Evolutionary conservation across 1,139 yeast genomes (phyloP).

Genomic region (Candida sanyaensis): DNA sequence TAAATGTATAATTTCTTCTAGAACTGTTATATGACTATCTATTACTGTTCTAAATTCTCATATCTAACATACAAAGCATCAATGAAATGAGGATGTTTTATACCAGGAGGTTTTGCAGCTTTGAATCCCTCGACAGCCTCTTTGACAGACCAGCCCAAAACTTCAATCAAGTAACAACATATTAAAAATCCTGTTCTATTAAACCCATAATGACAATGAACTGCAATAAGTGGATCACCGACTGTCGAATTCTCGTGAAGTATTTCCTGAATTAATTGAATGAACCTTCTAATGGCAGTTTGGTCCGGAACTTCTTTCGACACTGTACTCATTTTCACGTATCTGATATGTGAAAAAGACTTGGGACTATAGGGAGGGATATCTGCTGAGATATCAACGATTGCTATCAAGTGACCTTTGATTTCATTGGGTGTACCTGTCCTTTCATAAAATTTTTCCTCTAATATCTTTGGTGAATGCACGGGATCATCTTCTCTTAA

Average conservation of each 20-base stretch:
- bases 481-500: slow-evolving; percentile 61
- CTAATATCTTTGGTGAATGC: slow-evolving; percentile 63
- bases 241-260: slow-evolving; percentile 22
- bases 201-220: slow-evolving; percentile 84
- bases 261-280: slow-evolving; percentile 54
- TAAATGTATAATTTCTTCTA: no score
- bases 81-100: slow-evolving; percentile 75
- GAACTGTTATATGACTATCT: neutral
- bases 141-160: slow-evolving; percentile 57
- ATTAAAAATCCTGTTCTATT: slow-evolving; percentile 77
- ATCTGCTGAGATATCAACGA: slow-evolving; percentile 76
- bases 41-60: slow-evolving; percentile 23
- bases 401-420: slow-evolving; percentile 48
- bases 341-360: slow-evolving; percentile 52
- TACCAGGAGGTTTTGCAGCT: slow-evolving; percentile 66
- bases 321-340: slow-evolving; percentile 76
- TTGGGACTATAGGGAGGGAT: slow-evolving; percentile 73
- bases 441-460: slow-evolving; percentile 44
- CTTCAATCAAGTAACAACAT: slow-evolving; percentile 68
- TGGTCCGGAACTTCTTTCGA: slow-evolving; percentile 76
- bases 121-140: slow-evolving; percentile 67
- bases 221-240: slow-evolving; percentile 50
- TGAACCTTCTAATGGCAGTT: slow-evolving; percentile 57
- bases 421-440: slow-evolving; percentile 7
- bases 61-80: slow-evolving; percentile 74